Evolutionary conservation across 768 basidiomycete genomes (phyloP).

Genomic region (Russula lepida): DNA sequence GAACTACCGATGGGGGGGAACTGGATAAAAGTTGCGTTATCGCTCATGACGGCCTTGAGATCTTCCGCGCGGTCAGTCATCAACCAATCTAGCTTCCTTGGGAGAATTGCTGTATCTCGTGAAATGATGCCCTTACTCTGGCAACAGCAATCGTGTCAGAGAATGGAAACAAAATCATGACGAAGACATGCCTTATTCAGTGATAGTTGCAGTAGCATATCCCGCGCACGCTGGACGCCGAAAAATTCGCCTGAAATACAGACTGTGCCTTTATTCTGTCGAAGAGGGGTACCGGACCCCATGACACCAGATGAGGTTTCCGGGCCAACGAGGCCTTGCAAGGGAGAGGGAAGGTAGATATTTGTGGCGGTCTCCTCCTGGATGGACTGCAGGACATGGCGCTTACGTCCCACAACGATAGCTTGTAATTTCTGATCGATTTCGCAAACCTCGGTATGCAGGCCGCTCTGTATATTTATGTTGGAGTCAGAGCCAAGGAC

Average conservation of each 20-base stretch:
- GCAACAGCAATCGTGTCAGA: neutral
- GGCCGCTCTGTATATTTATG: slow-evolving; percentile 53
- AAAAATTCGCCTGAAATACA: slow-evolving; percentile 99
- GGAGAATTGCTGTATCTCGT: slow-evolving; percentile 86
- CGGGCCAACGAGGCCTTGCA: slow-evolving; percentile 77
- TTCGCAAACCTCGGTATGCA: slow-evolving; percentile 86
- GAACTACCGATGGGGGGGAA: slow-evolving; percentile 90
- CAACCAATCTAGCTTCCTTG: slow-evolving; percentile 98
- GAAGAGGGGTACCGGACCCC: slow-evolving; percentile 31
- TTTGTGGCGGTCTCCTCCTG: slow-evolving; percentile 97
- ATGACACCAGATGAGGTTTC: slow-evolving; percentile 41
- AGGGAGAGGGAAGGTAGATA: slow-evolving; percentile 86
- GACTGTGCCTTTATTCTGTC: slow-evolving; percentile 64
- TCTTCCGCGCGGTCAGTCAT: slow-evolving; percentile 94
- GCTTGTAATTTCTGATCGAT: slow-evolving; percentile 92
- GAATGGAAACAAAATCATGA: neutral
- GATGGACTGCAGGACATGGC: slow-evolving; percentile 78
- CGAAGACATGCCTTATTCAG: slow-evolving; percentile 60
- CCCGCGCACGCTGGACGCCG: slow-evolving; percentile 86
- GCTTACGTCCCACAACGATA: slow-evolving; percentile 86
- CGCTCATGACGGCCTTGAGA: slow-evolving; percentile 84
- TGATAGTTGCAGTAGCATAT: slow-evolving; percentile 89
- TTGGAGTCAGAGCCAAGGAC: neutral
- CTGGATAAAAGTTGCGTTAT: slow-evolving; percentile 94
- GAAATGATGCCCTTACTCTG: slow-evolving; percentile 88